phyloP scores from a whole-genome alignment of 2,329 filamentous ascomycete species.

The Aureobasidium pullulans region DNA sequence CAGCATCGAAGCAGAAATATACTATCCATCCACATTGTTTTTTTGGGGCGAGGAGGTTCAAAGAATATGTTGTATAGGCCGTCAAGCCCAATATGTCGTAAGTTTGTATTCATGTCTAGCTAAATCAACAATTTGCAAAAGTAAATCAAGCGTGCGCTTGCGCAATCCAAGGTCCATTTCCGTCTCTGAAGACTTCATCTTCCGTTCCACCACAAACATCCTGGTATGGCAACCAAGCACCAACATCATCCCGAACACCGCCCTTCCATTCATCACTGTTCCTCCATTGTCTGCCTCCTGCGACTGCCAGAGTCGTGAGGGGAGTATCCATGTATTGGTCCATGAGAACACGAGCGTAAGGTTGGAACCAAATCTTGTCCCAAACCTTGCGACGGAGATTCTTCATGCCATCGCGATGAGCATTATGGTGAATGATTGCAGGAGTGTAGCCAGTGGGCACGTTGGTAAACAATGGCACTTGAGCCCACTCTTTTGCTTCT shows the following conservation, averaged over 20 bases:
- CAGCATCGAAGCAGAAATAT: no score
- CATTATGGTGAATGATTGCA: constrained; percentile 16
- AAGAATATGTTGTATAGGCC: no score
- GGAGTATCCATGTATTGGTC: constrained; percentile 15
- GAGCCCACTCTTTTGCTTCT: constrained; percentile 12
- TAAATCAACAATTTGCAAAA: neutral
- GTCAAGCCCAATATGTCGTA: no score
- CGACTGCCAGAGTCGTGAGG: constrained; percentile 24
- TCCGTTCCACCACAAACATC: neutral
- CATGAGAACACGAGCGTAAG: constrained; percentile 15
- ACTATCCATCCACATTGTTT: no score
- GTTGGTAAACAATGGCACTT: constrained; percentile 15
- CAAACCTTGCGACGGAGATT: constrained; percentile 2
- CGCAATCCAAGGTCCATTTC: constrained; percentile 2
- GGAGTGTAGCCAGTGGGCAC: constrained; percentile 14
- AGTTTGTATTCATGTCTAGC: no score
- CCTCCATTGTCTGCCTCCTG: constrained; percentile 26
- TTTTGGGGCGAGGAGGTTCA: no score
- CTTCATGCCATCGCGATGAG: constrained; percentile 13
- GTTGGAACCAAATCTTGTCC: constrained; percentile 16
- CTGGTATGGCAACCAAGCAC: constrained; percentile 18
- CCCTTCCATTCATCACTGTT: constrained; percentile 4
- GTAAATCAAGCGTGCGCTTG: neutral
- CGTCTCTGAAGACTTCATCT: constrained; percentile 11
- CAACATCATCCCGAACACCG: constrained; percentile 23